A percentile compares a stretch with the other conserved stretches of the same genome.
Conservation (phyloP, 257 asterid genomes). For the Gentiana straminea region DNA sequence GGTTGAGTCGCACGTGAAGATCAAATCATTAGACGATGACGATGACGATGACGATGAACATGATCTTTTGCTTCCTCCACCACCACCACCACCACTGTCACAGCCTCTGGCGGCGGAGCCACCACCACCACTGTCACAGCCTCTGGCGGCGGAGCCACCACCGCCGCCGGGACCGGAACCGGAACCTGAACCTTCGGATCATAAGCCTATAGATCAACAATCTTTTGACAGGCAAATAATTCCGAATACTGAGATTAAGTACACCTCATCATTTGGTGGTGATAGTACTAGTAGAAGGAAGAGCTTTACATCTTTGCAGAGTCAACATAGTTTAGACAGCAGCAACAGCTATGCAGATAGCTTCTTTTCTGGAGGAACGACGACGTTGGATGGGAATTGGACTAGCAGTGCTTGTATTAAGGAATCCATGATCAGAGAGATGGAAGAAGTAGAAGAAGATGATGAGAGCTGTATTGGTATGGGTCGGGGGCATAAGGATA, state of each 20-base stretch:
- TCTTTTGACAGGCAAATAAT: conserved; percentile 11
- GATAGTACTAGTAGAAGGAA: conserved; percentile 14
- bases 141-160: no score
- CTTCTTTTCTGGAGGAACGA: conserved; percentile 62
- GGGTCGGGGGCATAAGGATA: conserved; percentile 8
- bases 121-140: conserved; percentile 6
- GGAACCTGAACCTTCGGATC: conserved; percentile 6
- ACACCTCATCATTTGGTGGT: conserved; percentile 7
- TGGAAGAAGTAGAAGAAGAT: conserved; percentile 22
- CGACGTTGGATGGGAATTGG: conserved; percentile 70
- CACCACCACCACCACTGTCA: conserved; percentile 1
- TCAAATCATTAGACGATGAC: conserved; percentile 24
- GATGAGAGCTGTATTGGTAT: neutral
- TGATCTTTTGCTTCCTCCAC: conserved; percentile 33
- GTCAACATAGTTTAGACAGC: conserved; percentile 64
- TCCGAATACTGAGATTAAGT: conserved; percentile 25
- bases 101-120: conserved; percentile 11
- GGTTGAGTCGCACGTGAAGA: conserved; percentile 32
- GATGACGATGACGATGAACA: conserved; percentile 33
- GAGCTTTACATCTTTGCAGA: conserved; percentile 32
- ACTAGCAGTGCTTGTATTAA: conserved; percentile 37
- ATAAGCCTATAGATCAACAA: conserved; percentile 11
- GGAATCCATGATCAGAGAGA: conserved; percentile 26
- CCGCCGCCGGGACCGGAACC: neutral
- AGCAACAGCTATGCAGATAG: conserved; percentile 82